These are phyloP conservation scores for Caloboletus inedulis DNA, from an alignment of 1,284 basidiomycete species.

Conservation along the genomic window DNA sequence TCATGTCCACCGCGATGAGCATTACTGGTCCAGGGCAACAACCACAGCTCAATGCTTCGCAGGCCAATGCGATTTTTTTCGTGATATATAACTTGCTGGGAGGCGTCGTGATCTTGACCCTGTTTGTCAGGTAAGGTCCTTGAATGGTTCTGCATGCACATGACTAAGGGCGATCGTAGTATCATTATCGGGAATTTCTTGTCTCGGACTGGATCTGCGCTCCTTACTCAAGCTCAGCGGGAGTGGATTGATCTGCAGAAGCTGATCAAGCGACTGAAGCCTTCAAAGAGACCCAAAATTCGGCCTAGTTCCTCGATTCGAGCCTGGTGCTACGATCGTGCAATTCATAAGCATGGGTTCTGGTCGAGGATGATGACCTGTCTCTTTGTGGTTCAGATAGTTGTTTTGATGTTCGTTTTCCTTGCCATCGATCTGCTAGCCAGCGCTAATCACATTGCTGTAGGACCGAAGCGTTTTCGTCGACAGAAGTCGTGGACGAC, in stretches of 20 bases:
- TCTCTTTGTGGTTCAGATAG: slow-evolving; percentile 82
- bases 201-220: slow-evolving; percentile 79
- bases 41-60: slow-evolving; percentile 67
- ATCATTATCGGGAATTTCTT: slow-evolving; percentile 97
- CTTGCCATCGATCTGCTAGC: neutral
- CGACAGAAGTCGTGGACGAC: slow-evolving; percentile 53
- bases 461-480: slow-evolving; percentile 80
- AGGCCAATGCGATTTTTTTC: slow-evolving; percentile 90
- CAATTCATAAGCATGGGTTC: slow-evolving; percentile 90
- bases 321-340: slow-evolving; percentile 91
- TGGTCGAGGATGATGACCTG: slow-evolving; percentile 86
- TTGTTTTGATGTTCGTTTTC: slow-evolving; percentile 74
- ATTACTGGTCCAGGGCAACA: slow-evolving; percentile 72
- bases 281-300: slow-evolving; percentile 74
- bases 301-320: slow-evolving; percentile 57
- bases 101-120: slow-evolving; percentile 84
- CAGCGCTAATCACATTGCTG: neutral
- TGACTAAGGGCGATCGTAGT: slow-evolving; percentile 39
- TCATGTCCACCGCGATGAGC: slow-evolving; percentile 80
- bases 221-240: slow-evolving; percentile 84
- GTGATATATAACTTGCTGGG: slow-evolving; percentile 92
- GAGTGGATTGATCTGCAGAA: slow-evolving; percentile 96
- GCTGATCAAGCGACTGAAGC: slow-evolving; percentile 83
- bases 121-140: slow-evolving; percentile 73
- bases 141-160: neutral